Conservation (phyloP, 306 rosid genomes). For the Purshia tridentata region DNA sequence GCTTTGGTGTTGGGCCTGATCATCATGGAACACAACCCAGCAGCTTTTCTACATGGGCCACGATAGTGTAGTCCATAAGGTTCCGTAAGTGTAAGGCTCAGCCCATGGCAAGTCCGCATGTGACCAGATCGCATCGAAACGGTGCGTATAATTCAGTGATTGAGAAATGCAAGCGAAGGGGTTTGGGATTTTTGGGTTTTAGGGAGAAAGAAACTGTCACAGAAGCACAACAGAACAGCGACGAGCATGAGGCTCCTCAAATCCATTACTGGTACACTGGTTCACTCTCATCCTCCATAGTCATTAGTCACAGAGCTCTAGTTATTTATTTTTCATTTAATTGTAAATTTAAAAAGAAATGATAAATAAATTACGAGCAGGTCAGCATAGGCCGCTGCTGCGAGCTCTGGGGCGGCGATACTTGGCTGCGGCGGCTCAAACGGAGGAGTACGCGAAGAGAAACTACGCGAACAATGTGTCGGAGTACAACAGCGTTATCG, state of each 20-base stretch:
- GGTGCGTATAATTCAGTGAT: background rate
- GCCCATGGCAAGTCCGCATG: no score
- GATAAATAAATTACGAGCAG: slow-evolving; percentile 14
- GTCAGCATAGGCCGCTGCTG: slow-evolving; percentile 40
- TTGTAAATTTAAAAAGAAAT: background rate
- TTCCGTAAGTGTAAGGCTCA: no score
- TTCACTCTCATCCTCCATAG: background rate
- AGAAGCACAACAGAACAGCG: background rate
- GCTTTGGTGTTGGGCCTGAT: no score
- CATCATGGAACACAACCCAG: no score
- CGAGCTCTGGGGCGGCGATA: slow-evolving; percentile 52
- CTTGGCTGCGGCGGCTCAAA: slow-evolving; percentile 41
- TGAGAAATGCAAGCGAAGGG: slow-evolving; percentile 1
- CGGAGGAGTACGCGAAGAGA: slow-evolving; percentile 60
- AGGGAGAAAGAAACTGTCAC: slow-evolving; percentile 2
- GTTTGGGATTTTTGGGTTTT: slow-evolving; percentile 27
- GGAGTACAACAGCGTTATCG: slow-evolving; percentile 80
- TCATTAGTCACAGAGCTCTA: background rate
- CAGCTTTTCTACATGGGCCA: no score
- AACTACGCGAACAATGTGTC: slow-evolving; percentile 76
- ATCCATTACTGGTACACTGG: slow-evolving; percentile 44
- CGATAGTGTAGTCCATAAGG: no score
- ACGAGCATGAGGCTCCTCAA: slow-evolving; percentile 60
- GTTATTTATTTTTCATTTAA: background rate
- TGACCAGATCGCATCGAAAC: background rate